A percentile compares a stretch with the other conserved stretches of the same genome.
Conservation (phyloP, 2,329 filamentous ascomycete species). For the Capronia coronata region DNA sequence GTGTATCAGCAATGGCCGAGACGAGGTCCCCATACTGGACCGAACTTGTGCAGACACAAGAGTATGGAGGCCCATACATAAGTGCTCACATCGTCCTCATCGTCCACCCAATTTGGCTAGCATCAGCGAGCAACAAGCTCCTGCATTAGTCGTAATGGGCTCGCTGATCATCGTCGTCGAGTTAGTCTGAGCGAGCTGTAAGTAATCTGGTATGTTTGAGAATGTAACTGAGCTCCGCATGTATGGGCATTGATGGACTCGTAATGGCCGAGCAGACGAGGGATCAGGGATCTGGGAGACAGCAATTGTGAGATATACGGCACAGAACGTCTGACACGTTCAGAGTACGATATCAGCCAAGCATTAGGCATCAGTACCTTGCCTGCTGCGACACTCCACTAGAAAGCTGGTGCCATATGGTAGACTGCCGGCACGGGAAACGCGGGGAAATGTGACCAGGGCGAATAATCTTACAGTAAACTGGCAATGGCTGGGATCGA, state of each 20-base stretch:
- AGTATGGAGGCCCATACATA: too few relatives aligned
- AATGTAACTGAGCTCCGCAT: not conserved
- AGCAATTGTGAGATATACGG: too few relatives aligned
- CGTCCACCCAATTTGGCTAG: constrained; percentile 14
- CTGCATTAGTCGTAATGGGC: not conserved
- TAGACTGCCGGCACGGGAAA: constrained; percentile 16
- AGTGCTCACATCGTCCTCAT: too few relatives aligned
- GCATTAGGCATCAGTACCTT: constrained; percentile 1
- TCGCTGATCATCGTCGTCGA: not conserved
- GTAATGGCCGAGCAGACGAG: not conserved
- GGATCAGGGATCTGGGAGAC: too few relatives aligned
- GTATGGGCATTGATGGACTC: not conserved
- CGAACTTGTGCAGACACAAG: too few relatives aligned
- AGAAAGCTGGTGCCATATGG: too few relatives aligned
- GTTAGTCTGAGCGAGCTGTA: constrained; percentile 10
- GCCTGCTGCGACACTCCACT: constrained; percentile 8
- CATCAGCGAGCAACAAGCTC: constrained; percentile 12
- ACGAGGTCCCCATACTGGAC: too few relatives aligned
- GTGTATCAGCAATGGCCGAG: too few relatives aligned
- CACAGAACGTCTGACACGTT: not conserved
- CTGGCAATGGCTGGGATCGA: not conserved
- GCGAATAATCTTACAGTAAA: not conserved
- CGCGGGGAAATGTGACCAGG: constrained; percentile 19
- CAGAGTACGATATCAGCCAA: constrained; percentile 4
- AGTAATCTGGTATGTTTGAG: not conserved